Base-by-base conservation (phyloP, 2,329 filamentous ascomycete genomes). In the Diaporthe sp. region DNA sequence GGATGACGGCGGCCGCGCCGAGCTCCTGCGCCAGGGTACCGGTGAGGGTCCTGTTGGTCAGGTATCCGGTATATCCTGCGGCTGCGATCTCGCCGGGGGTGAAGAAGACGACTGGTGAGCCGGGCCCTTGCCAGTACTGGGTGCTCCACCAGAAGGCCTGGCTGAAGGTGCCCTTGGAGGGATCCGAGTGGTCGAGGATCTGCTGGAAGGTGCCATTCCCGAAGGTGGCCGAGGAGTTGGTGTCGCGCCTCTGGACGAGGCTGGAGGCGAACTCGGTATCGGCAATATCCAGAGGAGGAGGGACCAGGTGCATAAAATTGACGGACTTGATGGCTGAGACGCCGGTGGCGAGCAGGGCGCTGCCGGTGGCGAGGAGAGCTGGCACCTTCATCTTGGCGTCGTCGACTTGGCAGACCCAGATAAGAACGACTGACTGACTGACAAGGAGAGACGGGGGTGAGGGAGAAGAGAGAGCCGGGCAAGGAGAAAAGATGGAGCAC, bases 121-220 rank as follows among this genome's bases (percentile, higher is more conserved):
- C 83, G 1, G 85, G 82, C 0, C 85, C 85, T n/a, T 82, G 81
- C 83, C 84, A 87, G 81, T 77, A 85, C 78, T 86, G 77, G 20
- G 82, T 80, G 72, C 82, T 83, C 72, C 82, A 87, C 85, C 85
- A 86, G 79, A 81, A 86, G 44, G 84, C 80, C 80, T 86, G 85
- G 77, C 80, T 78, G 75, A 87, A 87, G 51, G 85, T 86, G 75
- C 85, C 85, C 49, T 83, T 82, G 20, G 79, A 78, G n/a, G 85
- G 82, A 75, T 85, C 81, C 57, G 78, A 63, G 81, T 87, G 85
- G 79, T 86, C 84, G 63, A 86, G 78, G 47, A 85, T 81, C 82
- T 87, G 85, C 77, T 85, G 80, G 71, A 87, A 87, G 31, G 79
- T 81, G 67, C 80, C 80, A 78, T 79, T 81, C 72, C 82, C 82